Percentiles rank a stretch among this genome's conserved stretches.
phyloP scores from a whole-genome alignment of 192 early-diverging fungal genomes.

The Coemansia sp. region DNA sequence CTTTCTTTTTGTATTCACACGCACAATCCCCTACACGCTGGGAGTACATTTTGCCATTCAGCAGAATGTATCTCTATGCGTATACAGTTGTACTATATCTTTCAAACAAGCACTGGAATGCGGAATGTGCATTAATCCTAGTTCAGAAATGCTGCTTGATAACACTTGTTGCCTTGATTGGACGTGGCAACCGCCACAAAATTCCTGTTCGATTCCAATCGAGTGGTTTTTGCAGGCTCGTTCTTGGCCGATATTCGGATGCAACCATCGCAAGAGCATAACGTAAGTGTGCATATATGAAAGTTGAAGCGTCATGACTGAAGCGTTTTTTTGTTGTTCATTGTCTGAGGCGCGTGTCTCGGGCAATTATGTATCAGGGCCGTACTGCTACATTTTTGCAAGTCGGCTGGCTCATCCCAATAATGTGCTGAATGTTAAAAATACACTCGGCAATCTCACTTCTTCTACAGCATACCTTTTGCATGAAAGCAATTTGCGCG shows the following conservation, averaged over 20 bases:
- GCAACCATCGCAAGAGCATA: neutral
- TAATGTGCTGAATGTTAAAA: neutral
- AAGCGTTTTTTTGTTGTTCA: conserved; percentile 4
- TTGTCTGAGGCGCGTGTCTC: neutral
- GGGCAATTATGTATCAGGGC: conserved; percentile 1
- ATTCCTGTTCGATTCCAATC: neutral
- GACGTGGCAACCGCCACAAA: neutral
- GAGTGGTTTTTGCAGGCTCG: neutral
- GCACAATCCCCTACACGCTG: neutral
- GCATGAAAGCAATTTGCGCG: neutral
- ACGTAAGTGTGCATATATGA: conserved; percentile 24
- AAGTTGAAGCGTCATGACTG: conserved; percentile 4
- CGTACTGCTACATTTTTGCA: conserved; percentile 1
- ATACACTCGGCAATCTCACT: neutral
- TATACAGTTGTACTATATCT: neutral
- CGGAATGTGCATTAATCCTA: neutral
- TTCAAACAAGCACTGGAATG: neutral
- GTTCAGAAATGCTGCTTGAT: neutral
- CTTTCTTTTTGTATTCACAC: neutral
- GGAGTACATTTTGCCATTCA: neutral
- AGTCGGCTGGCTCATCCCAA: neutral
- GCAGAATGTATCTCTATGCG: neutral
- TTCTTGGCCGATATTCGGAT: neutral
- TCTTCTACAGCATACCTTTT: neutral
- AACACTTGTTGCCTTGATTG: neutral